These are phyloP conservation scores for Pezizomycotina sp. DNA, from an alignment of 2,329 filamentous ascomycete species.

Conservation along the genomic window DNA sequence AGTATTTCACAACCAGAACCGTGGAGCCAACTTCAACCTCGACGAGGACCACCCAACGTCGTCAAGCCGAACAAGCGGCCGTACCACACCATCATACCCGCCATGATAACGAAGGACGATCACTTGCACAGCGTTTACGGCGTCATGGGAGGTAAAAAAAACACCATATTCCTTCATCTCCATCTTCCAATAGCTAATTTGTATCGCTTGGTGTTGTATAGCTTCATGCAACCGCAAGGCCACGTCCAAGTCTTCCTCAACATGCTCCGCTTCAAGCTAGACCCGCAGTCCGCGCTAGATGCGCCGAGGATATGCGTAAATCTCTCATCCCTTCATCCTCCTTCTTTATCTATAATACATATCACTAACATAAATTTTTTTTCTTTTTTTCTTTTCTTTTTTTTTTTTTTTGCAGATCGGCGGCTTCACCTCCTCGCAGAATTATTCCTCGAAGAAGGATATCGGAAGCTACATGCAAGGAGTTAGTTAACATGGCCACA, in stretches of 20 bases:
- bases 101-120: constrained; percentile 56
- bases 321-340: not conserved
- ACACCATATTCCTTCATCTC: too few relatives aligned
- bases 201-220: too few relatives aligned
- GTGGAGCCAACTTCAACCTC: constrained; percentile 72
- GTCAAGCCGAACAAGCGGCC: constrained; percentile 70
- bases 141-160: constrained; percentile 93
- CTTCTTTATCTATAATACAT: not conserved
- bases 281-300: constrained; percentile 77
- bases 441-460: constrained; percentile 74
- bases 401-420: constrained; percentile 34
- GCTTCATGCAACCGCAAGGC: constrained; percentile 97
- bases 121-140: constrained; percentile 47
- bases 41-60: constrained; percentile 55
- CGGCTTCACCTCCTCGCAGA: constrained; percentile 43
- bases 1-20: too few relatives aligned
- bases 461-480: constrained; percentile 46
- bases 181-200: too few relatives aligned
- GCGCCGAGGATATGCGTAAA: constrained; percentile 73
- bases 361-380: not conserved
- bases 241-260: constrained; percentile 87
- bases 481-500: constrained; percentile 56
- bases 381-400: constrained; percentile 13
- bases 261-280: constrained; percentile 64
- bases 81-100: constrained; percentile 96